Conservation (phyloP, 108 stramenopile species). For the Skeletonema menzelii region DNA sequence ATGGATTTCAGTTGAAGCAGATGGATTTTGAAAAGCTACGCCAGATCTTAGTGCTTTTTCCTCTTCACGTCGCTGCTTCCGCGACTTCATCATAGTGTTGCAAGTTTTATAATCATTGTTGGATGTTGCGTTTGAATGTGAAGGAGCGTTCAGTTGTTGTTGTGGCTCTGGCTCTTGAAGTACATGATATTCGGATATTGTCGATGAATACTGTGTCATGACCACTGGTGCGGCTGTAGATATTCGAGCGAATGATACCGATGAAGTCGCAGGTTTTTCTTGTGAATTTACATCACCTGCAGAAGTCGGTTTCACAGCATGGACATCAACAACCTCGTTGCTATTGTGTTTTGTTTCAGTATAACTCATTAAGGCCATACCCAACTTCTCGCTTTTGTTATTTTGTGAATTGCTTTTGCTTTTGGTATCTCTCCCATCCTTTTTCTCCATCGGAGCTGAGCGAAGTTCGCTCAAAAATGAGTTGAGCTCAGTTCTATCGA, state of each 20-base stretch:
- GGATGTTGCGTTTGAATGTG: neutral
- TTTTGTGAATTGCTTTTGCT: neutral
- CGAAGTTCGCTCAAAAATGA: slow-evolving; percentile 30
- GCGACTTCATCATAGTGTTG: slow-evolving; percentile 14
- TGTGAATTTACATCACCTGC: neutral
- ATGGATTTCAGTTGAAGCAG: slow-evolving; percentile 26
- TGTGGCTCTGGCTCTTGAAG: neutral
- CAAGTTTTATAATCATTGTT: neutral
- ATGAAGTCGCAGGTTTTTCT: slow-evolving; percentile 3
- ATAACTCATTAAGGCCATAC: slow-evolving; percentile 35
- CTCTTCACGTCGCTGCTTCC: slow-evolving; percentile 39
- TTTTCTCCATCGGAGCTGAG: slow-evolving; percentile 13
- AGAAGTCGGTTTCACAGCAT: neutral
- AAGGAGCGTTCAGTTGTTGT: neutral
- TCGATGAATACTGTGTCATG: neutral
- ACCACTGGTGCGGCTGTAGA: slow-evolving; percentile 22
- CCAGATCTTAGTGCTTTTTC: slow-evolving; percentile 41
- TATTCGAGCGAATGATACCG: slow-evolving; percentile 17
- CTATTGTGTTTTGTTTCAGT: slow-evolving; percentile 2
- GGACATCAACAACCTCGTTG: slow-evolving; percentile 28
- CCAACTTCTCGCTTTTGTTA: slow-evolving; percentile 13
- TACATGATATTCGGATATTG: neutral
- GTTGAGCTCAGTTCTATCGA: slow-evolving; percentile 23
- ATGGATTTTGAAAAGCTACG: slow-evolving; percentile 17
- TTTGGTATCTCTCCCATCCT: neutral